Conservation (phyloP, 208 protist genomes). For the Tritrichomonas foetus region DNA sequence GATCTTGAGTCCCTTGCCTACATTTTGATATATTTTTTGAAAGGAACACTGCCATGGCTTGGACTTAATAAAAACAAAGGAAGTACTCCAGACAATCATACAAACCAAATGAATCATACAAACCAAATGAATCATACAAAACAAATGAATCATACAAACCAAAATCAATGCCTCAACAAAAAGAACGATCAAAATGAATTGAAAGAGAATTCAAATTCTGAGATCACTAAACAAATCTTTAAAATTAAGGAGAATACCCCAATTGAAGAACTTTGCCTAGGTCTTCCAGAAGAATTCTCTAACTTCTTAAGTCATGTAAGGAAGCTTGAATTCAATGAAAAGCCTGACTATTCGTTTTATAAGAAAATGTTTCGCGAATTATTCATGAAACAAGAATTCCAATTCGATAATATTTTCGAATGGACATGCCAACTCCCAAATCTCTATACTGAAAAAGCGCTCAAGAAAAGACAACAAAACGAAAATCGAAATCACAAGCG, state of each 20-base stretch:
- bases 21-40: neutral
- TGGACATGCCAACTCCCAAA: no score
- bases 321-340: neutral
- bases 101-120: no score
- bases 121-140: no score
- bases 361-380: neutral
- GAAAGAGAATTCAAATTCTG: no score
- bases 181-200: no score
- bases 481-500: no score
- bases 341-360: neutral
- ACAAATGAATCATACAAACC: no score
- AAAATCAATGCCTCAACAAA: neutral
- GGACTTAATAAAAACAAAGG: neutral
- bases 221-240: neutral
- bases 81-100: no score
- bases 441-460: no score
- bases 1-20: slow-evolving; percentile 24
- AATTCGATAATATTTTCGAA: neutral
- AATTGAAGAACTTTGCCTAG: neutral
- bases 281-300: neutral
- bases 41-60: neutral
- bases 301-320: neutral
- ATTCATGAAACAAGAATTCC: neutral
- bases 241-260: neutral
- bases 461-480: no score